A percentile compares a stretch with the other conserved stretches of the same genome.
phyloP scores from a whole-genome alignment of 2,329 filamentous ascomycete genomes.

The Aureobasidium zeae region DNA sequence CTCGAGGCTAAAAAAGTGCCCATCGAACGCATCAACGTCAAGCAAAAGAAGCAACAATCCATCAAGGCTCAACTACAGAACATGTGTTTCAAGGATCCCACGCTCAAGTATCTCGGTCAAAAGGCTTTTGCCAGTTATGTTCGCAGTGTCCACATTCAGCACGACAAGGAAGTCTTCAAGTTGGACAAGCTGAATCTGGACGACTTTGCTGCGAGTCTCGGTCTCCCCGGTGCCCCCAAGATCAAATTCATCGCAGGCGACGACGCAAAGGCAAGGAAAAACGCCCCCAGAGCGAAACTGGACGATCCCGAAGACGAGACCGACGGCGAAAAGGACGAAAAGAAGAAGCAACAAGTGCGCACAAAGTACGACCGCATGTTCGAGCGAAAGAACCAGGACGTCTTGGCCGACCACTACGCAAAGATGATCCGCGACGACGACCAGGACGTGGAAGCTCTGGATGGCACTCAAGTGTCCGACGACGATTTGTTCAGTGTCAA shows the following conservation, averaged over 20 bases:
- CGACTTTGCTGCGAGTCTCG: constrained; percentile 73
- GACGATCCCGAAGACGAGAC: constrained; percentile 51
- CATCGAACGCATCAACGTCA: constrained; percentile 75
- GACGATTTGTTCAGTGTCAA: constrained; percentile 86
- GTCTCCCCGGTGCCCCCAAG: constrained; percentile 80
- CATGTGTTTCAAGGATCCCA: constrained; percentile 90
- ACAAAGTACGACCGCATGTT: constrained; percentile 99
- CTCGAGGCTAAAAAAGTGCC: constrained; percentile 85
- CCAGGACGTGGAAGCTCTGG: constrained; percentile 30
- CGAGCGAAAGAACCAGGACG: constrained; percentile 89
- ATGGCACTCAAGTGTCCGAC: constrained; percentile 34
- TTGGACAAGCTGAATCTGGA: constrained; percentile 76
- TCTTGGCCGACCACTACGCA: constrained; percentile 85
- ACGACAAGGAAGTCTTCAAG: constrained; percentile 85
- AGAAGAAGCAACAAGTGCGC: constrained; percentile 59
- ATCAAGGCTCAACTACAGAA: constrained; percentile 81
- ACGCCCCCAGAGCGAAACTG: constrained; percentile 61
- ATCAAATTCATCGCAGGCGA: constrained; percentile 91
- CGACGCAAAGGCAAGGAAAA: constrained; percentile 78
- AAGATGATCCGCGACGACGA: constrained; percentile 67
- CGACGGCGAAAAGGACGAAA: constrained; percentile 38
- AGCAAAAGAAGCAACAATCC: constrained; percentile 78
- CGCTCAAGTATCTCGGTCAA: constrained; percentile 88
- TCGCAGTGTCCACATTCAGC: constrained; percentile 75
- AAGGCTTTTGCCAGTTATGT: constrained; percentile 92